phyloP scores from a whole-genome alignment of 177 flowering plant genomes.

The Vitis hybrid region DNA sequence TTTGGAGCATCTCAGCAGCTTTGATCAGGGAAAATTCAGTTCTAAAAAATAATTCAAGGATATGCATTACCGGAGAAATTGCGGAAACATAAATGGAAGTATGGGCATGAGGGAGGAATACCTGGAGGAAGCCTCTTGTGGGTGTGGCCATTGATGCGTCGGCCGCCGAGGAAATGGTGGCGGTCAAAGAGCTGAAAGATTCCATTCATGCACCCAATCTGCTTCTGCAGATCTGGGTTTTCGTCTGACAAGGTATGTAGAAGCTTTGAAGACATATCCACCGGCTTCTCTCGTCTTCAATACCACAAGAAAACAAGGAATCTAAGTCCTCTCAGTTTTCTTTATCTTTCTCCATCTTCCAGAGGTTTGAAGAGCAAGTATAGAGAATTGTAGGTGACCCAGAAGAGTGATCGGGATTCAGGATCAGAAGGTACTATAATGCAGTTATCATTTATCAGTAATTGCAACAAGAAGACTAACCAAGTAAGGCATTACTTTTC shows the following conservation, averaged over 20 bases:
- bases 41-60: too few relatives aligned
- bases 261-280: constrained; percentile 45
- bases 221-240: constrained; percentile 46
- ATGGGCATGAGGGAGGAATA: constrained; percentile 9
- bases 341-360: neutral
- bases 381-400: too few relatives aligned
- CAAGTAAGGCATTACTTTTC: neutral
- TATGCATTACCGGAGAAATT: too few relatives aligned
- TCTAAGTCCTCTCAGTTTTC: constrained; percentile 3
- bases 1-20: too few relatives aligned
- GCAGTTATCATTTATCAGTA: too few relatives aligned
- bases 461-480: too few relatives aligned
- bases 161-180: constrained; percentile 37
- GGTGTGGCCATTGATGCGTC: constrained; percentile 23
- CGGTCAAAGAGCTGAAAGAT: constrained; percentile 61
- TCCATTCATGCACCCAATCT: constrained; percentile 72
- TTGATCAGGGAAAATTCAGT: too few relatives aligned
- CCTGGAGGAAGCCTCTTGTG: constrained; percentile 49
- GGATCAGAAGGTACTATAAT: too few relatives aligned
- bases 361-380: neutral
- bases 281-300: neutral
- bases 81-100: too few relatives aligned
- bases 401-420: too few relatives aligned
- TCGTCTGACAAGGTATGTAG: constrained; percentile 42
- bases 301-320: neutral